A percentile compares a stretch with the other conserved stretches of the same genome.
These are phyloP conservation scores for Lichtheimia corymbifera DNA, from an alignment of 371 early-diverging fungal species.

Conservation along the genomic window DNA sequence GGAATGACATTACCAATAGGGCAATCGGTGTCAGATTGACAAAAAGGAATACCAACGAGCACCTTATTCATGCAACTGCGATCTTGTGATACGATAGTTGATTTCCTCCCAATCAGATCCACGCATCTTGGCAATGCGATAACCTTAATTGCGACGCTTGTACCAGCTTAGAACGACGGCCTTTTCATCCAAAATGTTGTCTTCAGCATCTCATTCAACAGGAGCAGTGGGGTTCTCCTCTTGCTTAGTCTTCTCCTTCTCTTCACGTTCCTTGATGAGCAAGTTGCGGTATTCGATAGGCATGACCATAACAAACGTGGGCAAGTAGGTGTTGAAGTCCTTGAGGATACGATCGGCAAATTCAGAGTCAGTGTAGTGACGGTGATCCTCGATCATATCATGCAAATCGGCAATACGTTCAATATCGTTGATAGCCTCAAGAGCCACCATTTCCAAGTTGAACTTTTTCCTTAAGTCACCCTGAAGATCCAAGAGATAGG, in stretches of 20 bases:
- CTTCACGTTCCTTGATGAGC: slow-evolving; percentile 61
- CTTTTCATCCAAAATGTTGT: slow-evolving; percentile 76
- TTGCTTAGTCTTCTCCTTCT: slow-evolving; percentile 24
- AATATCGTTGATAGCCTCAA: slow-evolving; percentile 76
- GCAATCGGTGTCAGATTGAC: slow-evolving; percentile 95
- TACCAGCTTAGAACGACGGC: slow-evolving; percentile 77
- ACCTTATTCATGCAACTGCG: slow-evolving; percentile 88
- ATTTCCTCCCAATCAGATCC: slow-evolving; percentile 93
- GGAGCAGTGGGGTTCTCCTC: slow-evolving; percentile 10
- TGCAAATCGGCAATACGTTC: slow-evolving; percentile 80
- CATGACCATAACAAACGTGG: slow-evolving; percentile 91
- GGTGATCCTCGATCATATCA: slow-evolving; percentile 80
- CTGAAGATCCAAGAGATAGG: slow-evolving; percentile 76
- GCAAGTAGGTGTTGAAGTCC: slow-evolving; percentile 69
- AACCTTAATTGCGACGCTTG: slow-evolving; percentile 81
- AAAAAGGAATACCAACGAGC: slow-evolving; percentile 96
- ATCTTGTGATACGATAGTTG: slow-evolving; percentile 76
- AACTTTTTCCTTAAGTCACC: slow-evolving; percentile 66
- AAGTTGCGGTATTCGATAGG: slow-evolving; percentile 90
- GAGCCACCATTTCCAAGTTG: slow-evolving; percentile 90
- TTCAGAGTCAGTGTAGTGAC: slow-evolving; percentile 79
- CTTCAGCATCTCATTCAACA: slow-evolving; percentile 83
- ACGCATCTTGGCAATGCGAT: slow-evolving; percentile 84
- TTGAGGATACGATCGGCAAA: slow-evolving; percentile 74
- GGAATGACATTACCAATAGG: slow-evolving; percentile 98